Base-by-base conservation (phyloP, 2,329 filamentous ascomycete species). In the Juglanconis juglandina region DNA sequence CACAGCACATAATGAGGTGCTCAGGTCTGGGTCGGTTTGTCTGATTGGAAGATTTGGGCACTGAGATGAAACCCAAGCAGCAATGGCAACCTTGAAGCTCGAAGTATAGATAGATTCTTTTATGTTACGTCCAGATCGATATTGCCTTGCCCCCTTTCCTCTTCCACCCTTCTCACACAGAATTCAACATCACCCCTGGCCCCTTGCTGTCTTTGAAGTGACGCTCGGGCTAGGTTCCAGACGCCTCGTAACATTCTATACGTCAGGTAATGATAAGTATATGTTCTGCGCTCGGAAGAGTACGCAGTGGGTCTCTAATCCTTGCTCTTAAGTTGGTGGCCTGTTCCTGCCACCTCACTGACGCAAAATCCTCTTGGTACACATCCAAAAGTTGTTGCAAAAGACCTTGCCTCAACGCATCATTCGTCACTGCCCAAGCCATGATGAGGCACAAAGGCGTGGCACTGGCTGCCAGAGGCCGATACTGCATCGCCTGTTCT, bases 381-480 rank as follows among this genome's bases (percentile, higher is more conserved):
- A 17, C 14, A n/a, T 24, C 49, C 35, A 63, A 9, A 32, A 60
- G 24, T 33, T 47, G 13, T 17, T 63, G 37, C 35, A 60, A 24
- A 32, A 41, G 17, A 1, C n/a, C 41, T 24, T 44, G 49, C n/a
- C 30, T 57, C 5, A 17, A 32, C 17, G 30, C 34, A 11, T 79
- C 76, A 3, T 70, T 70, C 3, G 66, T 65, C 30, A 64, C 61
- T 0, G 66, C 64, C 68, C 68, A 71, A 0, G 66, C 71, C 1
- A 68, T 58, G 8, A 69, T 50, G 2, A 73, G 61, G 10, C 64
- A 67, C 1, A 68, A 56, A 5, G 69, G 67, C 34, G 71, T 64
- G 30, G 69, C 68, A 35, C 66, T 66, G 6, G 71, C 66, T 1
- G 68, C 72, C 1, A 72, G 49, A 5, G 72, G 71, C 7, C 68